These are phyloP conservation scores for Solanum dulcamara DNA, from an alignment of 257 asterid species.

Conservation along the genomic window DNA sequence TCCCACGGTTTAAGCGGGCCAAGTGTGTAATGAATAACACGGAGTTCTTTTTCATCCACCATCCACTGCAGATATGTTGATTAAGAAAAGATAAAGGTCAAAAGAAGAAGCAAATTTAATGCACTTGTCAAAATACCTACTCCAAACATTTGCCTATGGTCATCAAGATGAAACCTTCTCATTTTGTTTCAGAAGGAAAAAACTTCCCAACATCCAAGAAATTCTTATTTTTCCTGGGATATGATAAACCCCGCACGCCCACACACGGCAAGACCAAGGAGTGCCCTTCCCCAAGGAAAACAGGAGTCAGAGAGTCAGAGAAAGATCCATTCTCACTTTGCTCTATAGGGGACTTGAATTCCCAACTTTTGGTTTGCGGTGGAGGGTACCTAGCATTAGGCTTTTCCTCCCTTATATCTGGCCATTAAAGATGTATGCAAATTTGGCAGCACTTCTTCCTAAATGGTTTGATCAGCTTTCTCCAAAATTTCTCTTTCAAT, in stretches of 20 bases:
- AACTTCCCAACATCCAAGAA: background rate
- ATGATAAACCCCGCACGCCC: background rate
- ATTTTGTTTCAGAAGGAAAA: background rate
- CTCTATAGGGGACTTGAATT: background rate
- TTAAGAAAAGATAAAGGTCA: background rate
- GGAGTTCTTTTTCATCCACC: constrained; percentile 91
- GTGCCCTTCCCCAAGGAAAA: background rate
- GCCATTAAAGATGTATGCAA: background rate
- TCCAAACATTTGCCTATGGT: background rate
- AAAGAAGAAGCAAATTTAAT: background rate
- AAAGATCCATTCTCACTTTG: background rate
- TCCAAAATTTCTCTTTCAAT: background rate
- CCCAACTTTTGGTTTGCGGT: background rate
- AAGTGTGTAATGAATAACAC: constrained; percentile 93
- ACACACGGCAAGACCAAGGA: background rate
- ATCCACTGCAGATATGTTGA: constrained; percentile 64
- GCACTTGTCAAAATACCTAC: background rate
- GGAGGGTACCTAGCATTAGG: background rate
- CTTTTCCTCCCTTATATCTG: background rate
- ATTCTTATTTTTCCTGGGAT: background rate
- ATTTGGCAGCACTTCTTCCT: background rate
- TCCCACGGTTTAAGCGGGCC: constrained; percentile 99
- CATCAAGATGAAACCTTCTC: background rate
- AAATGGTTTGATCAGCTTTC: background rate
- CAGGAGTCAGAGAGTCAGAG: background rate